A percentile compares a stretch with the other conserved stretches of the same genome.
Conservation (phyloP, 129 eudicot species). For the Kitagawia praeruptora region DNA sequence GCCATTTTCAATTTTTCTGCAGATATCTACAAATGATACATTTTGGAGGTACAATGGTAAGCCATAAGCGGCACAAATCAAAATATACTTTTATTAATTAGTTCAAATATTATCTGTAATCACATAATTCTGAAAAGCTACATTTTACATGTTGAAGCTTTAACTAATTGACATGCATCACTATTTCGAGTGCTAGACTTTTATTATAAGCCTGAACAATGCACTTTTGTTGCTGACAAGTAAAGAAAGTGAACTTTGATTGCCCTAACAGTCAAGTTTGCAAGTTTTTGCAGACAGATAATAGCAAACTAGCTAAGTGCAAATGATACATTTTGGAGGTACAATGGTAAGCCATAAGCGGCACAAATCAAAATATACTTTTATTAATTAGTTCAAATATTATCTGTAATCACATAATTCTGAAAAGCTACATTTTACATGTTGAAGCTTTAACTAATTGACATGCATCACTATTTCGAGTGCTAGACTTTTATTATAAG, state of each 20-base stretch:
- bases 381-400: not conserved
- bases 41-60: not conserved
- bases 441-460: not conserved
- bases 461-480: not conserved
- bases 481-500: not conserved
- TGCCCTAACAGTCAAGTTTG: not conserved
- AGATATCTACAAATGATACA: slow-evolving; percentile 34
- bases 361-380: not conserved
- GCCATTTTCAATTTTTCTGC: slow-evolving; percentile 48
- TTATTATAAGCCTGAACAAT: not conserved
- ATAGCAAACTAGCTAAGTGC: not conserved
- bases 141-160: not conserved
- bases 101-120: not conserved
- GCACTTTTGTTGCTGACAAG: not conserved
- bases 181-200: not conserved
- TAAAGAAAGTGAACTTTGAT: not conserved
- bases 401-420: not conserved
- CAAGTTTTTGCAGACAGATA: not conserved
- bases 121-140: not conserved
- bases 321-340: not conserved
- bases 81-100: not conserved
- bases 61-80: slow-evolving; percentile 3
- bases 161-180: not conserved
- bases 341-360: not conserved
- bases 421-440: not conserved